Percentiles rank a stretch among this genome's conserved stretches.
These are phyloP conservation scores for Dichotomocladium elegans DNA, from an alignment of 371 early-diverging fungal genomes.

Conservation along the genomic window DNA sequence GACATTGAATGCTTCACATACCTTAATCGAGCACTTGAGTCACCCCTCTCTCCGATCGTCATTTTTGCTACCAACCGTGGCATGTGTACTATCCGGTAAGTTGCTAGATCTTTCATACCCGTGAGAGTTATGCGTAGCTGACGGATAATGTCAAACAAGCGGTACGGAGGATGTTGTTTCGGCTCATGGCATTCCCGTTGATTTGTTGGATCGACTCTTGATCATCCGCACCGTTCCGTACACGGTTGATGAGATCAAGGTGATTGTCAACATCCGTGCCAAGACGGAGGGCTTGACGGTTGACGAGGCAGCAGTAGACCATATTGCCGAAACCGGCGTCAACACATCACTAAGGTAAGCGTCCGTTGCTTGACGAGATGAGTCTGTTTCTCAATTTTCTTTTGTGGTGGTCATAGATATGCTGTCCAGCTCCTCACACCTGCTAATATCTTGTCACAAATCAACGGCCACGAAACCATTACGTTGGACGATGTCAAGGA, in stretches of 20 bases:
- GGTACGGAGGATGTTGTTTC: slow-evolving; percentile 90
- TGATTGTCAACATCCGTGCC: slow-evolving; percentile 89
- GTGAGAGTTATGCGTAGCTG: background rate
- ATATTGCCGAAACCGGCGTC: slow-evolving; percentile 80
- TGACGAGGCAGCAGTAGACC: slow-evolving; percentile 69
- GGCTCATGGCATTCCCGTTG: slow-evolving; percentile 96
- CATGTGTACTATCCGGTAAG: slow-evolving; percentile 85
- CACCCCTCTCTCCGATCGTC: slow-evolving; percentile 94
- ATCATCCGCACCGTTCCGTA: slow-evolving; percentile 94
- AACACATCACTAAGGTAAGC: slow-evolving; percentile 67
- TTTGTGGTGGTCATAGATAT: slow-evolving; percentile 77
- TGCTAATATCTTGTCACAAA: slow-evolving; percentile 79
- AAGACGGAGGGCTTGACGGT: slow-evolving; percentile 84
- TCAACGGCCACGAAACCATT: slow-evolving; percentile 80
- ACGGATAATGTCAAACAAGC: slow-evolving; percentile 22
- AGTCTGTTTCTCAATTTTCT: too few relatives aligned
- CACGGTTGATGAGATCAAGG: slow-evolving; percentile 85
- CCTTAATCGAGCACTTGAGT: slow-evolving; percentile 95
- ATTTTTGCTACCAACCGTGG: slow-evolving; percentile 98
- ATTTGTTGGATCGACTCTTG: slow-evolving; percentile 94
- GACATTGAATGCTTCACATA: slow-evolving; percentile 99
- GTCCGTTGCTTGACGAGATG: too few relatives aligned
- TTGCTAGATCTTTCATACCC: background rate
- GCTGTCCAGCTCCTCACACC: slow-evolving; percentile 98
- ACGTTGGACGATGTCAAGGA: slow-evolving; percentile 83